Evolutionary conservation across 257 asterid species (phyloP).

Genomic region (Solanum rostratum): DNA sequence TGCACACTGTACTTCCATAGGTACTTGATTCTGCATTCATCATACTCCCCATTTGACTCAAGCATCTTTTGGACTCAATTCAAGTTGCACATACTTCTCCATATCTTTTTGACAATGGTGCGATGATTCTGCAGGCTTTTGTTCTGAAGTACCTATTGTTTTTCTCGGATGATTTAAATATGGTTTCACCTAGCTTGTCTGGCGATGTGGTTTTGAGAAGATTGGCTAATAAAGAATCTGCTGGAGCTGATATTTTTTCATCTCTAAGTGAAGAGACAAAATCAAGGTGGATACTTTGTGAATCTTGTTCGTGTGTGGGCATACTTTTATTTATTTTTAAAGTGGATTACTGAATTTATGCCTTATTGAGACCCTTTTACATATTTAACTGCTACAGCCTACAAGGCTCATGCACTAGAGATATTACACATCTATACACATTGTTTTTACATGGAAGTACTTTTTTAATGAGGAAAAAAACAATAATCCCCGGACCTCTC

Average conservation of each 20-base stretch:
- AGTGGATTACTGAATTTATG: neutral
- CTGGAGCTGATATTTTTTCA: conserved; percentile 48
- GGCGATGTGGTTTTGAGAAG: conserved; percentile 21
- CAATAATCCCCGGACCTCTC: neutral
- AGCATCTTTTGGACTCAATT: neutral
- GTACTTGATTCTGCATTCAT: neutral
- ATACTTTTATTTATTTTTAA: neutral
- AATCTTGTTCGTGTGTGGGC: neutral
- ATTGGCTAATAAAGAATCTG: conserved; percentile 31
- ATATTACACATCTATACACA: neutral
- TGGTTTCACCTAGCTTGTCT: conserved; percentile 19
- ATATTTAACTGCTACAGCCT: neutral
- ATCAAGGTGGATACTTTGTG: conserved; percentile 13
- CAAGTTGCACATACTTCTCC: neutral
- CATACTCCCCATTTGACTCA: neutral
- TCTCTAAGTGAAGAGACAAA: conserved; percentile 64
- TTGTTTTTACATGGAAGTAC: neutral
- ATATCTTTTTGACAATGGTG: conserved; percentile 8
- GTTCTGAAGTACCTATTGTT: conserved; percentile 83
- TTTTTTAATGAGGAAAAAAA: neutral
- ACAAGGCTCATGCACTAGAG: neutral
- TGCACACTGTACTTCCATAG: neutral
- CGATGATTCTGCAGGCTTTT: conserved; percentile 71
- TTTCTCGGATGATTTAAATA: conserved; percentile 36
- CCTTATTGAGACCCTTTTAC: neutral